Conservation (phyloP, 192 early-diverging fungal species). For the Podila horticola region DNA sequence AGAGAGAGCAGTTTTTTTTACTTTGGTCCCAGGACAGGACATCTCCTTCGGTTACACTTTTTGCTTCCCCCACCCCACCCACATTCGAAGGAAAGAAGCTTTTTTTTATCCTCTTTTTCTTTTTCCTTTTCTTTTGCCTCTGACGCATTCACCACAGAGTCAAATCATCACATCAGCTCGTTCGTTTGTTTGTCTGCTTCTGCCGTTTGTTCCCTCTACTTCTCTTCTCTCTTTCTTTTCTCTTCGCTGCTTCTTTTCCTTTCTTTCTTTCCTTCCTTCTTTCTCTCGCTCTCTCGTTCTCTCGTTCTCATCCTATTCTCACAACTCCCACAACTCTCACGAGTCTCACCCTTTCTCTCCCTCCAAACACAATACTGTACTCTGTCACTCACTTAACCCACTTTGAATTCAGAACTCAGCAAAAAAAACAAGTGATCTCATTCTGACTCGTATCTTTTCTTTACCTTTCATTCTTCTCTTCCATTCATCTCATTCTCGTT, state of each 20-base stretch:
- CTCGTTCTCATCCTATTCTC: conserved; percentile 3
- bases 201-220: not conserved
- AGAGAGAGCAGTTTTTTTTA: not conserved
- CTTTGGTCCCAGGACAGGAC: too few relatives aligned
- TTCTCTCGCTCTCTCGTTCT: conserved; percentile 2
- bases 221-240: not conserved
- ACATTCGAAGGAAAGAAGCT: not conserved
- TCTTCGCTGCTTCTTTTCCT: not conserved
- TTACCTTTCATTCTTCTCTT: not conserved
- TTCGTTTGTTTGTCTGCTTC: not conserved
- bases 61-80: too few relatives aligned
- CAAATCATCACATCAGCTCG: not conserved
- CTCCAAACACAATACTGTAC: not conserved
- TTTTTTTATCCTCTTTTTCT: not conserved
- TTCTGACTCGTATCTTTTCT: not conserved
- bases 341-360: not conserved
- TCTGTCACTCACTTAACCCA: too few relatives aligned
- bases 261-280: not conserved
- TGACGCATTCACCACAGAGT: not conserved
- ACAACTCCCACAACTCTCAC: not conserved
- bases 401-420: too few relatives aligned
- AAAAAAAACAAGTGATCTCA: too few relatives aligned
- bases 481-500: not conserved
- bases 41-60: too few relatives aligned
- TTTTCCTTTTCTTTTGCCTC: too few relatives aligned